Evolutionary conservation across 208 protist species (phyloP), one percentile per base, ranked within the genome.

Genomic region (Acanthamoeba sp.): DNA sequence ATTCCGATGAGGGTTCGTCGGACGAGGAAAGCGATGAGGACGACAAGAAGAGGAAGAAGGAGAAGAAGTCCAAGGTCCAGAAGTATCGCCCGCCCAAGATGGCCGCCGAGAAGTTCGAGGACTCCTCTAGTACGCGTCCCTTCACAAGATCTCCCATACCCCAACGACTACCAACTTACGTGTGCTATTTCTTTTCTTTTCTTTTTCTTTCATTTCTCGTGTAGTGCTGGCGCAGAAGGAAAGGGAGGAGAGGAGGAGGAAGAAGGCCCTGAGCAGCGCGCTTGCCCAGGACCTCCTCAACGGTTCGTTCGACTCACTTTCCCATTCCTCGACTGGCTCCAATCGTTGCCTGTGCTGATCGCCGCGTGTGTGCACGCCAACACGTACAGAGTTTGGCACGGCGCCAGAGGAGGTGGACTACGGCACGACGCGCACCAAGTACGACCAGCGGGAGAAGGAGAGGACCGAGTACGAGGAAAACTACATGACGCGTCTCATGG

Each of bases 381-480:
- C n/a, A n/a, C 36, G 38, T 24, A 32, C 12, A 10, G 82, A 93
- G 27, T 95, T 93, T 40, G 91, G 89, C 73, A 93, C 95, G 42
- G 62, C 62, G 40, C 95, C 95, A 52, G 89, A 94, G 14, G 94
- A 96, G 55, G 27, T 80, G 14, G 20, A 2, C 50, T 29, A 85
- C 38, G 50, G 16, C 7, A 6, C 38, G 16, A 42, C 57, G 42
- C 40, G 48, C 42, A 71, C 38, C 42, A 42, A 90, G 55, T 66
- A 95, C 9, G 71, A 93, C 22, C 59, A 94, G n/a, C 16, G 40
- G 18, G 88, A 94, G 9, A 55, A 22, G 55, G 89, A 91, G 52
- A 14, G 42, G 12, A 71, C 24, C 27, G 52, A 93, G 9, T 95
- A 93, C 32, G 95, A 96, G 85, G 95, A 96, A 57, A 57, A 84